phyloP scores from a whole-genome alignment of 108 stramenopile species.

The Seminavis robusta region DNA sequence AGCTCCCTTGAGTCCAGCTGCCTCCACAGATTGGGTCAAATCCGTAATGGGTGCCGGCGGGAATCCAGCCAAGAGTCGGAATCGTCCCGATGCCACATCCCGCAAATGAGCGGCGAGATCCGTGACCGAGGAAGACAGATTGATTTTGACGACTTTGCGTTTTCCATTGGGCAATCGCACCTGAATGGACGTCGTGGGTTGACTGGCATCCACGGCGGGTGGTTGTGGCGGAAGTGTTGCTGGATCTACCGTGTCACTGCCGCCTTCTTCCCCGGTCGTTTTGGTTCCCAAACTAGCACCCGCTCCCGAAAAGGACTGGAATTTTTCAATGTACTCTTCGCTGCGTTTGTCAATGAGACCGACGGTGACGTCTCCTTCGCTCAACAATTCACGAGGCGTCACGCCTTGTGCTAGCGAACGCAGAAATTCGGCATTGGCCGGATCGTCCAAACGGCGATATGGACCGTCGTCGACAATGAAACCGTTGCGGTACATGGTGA shows the following conservation, averaged over 20 bases:
- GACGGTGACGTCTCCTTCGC: constrained; percentile 53
- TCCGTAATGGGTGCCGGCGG: constrained; percentile 65
- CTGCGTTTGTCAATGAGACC: constrained; percentile 74
- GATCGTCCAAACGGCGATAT: constrained; percentile 86
- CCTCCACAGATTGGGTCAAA: constrained; percentile 50
- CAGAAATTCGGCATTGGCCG: constrained; percentile 84
- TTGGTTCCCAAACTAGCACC: constrained; percentile 25
- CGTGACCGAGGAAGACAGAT: constrained; percentile 30
- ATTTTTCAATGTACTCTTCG: constrained; percentile 73
- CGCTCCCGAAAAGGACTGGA: constrained; percentile 51
- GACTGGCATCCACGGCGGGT: constrained; percentile 27
- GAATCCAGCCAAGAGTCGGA: constrained; percentile 69
- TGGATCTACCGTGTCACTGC: constrained; percentile 35
- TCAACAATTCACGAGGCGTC: constrained; percentile 61
- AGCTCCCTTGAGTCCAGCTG: constrained; percentile 72
- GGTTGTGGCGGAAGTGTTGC: constrained; percentile 12
- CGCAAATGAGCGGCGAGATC: constrained; percentile 52
- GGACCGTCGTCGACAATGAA: constrained; percentile 95
- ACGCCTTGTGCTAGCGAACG: constrained; percentile 70
- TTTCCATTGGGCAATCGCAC: constrained; percentile 70
- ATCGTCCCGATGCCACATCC: constrained; percentile 17
- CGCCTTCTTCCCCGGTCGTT: constrained; percentile 26
- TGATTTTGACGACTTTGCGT: constrained; percentile 58
- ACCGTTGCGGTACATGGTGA: constrained; percentile 94
- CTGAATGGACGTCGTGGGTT: constrained; percentile 63